Evolutionary conservation across 1,139 yeast genomes (phyloP).

Genomic region (Pneumocystis oryctolagi): DNA sequence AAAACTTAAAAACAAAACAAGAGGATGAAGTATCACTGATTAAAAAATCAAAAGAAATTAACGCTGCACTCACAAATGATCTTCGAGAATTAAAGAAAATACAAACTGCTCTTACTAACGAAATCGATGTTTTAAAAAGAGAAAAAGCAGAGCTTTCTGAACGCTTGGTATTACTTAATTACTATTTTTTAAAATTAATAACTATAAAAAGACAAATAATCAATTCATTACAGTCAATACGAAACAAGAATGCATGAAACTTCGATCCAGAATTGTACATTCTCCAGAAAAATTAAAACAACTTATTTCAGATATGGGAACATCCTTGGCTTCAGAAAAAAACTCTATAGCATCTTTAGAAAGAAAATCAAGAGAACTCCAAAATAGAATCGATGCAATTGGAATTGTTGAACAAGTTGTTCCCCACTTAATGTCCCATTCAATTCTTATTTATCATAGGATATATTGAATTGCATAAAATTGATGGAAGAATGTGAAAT

Average conservation of each 20-base stretch:
- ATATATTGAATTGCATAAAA: conserved; percentile 17
- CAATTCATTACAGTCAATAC: conserved; percentile 38
- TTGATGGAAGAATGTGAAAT: conserved; percentile 43
- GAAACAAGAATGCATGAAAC: conserved; percentile 43
- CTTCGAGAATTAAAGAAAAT: conserved; percentile 45
- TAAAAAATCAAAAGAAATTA: conserved; percentile 40
- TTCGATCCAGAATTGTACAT: conserved; percentile 46
- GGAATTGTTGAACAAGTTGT: conserved; percentile 40
- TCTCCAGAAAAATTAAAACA: conserved; percentile 44
- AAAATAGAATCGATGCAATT: conserved; percentile 46
- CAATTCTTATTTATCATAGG: neutral
- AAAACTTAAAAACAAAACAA: conserved; percentile 20
- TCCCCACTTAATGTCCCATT: conserved; percentile 32
- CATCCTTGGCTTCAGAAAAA: conserved; percentile 34
- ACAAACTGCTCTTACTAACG: conserved; percentile 52
- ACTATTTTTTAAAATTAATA: neutral
- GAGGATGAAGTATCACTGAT: conserved; percentile 20
- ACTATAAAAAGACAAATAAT: conserved; percentile 2
- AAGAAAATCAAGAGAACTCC: conserved; percentile 35
- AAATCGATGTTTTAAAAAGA: conserved; percentile 50
- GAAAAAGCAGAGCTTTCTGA: conserved; percentile 45
- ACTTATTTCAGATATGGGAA: conserved; percentile 41
- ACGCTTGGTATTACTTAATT: conserved; percentile 22
- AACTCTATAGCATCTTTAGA: conserved; percentile 33
- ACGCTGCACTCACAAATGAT: conserved; percentile 46